Evolutionary conservation across 495 filamentous ascomycete species (phyloP), one percentile per base, ranked within the genome.

Genomic region (Melanomma pulvis-pyrius): DNA sequence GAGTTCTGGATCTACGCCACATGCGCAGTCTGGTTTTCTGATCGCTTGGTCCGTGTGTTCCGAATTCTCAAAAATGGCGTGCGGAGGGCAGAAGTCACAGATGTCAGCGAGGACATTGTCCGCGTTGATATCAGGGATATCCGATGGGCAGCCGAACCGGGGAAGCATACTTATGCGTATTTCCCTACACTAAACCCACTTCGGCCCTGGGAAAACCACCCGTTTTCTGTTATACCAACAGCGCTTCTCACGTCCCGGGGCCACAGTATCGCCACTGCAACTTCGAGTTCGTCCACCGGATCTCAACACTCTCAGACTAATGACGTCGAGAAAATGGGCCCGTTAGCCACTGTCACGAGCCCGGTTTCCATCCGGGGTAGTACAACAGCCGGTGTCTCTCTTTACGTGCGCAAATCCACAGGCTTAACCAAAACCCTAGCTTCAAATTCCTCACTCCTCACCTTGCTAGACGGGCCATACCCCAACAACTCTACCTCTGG

Each of bases 181-280:
- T 82, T 82, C 60, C 81, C 80, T 0, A 79, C 75, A 3, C 55
- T 82, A 6, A 72, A 59, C 41, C 60, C 71, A 29, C 74, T 73
- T 29, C 30, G 76, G 15, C 74, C 75, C 0, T 83, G 81, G 81
- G 79, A 82, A 69, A 83, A 80, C 55, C 80, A 82, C 63, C 81
- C 80, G 1, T 83, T 82, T 56, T 82, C 79, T 1, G 59, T 80
- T 1, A 24, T 76, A 0, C 73, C 76, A 22, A 79, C 77, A 11
- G 52, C 71, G 11, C 50, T 75, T 74, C 19, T 67, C 67, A 1
- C 9, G 19, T 62, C 56, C 11, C 44, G 25, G 19, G 8, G 46
- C 22, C 50, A 59, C 46, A 32, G 64, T 30, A 0, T 48, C 3
- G 25, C 19, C 2, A n/a, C 7, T 32, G 41, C 41, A 1, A 8